A percentile compares a stretch with the other conserved stretches of the same genome.
Evolutionary conservation across 805 yeast species (phyloP).

Genomic region (Candida broadrunensis): DNA sequence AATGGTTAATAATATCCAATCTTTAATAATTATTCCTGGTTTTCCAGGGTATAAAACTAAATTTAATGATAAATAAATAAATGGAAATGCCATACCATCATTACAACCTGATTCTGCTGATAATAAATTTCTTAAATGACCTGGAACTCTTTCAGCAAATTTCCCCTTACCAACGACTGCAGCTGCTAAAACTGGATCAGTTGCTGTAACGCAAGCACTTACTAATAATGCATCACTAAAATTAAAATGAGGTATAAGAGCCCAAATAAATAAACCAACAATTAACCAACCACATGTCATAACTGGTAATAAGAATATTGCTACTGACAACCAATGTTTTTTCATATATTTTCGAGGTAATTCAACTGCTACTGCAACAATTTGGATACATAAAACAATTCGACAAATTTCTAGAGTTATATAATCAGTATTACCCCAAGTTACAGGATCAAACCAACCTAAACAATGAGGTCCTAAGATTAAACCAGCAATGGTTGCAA

Average conservation of each 20-base stretch:
- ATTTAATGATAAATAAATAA: slow-evolving; percentile 68
- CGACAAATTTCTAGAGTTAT: slow-evolving; percentile 83
- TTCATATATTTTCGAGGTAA: slow-evolving; percentile 86
- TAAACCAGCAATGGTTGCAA: slow-evolving; percentile 80
- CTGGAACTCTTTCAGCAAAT: slow-evolving; percentile 87
- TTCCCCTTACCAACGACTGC: slow-evolving; percentile 95
- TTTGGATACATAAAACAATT: slow-evolving; percentile 79
- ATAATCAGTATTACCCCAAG: slow-evolving; percentile 83
- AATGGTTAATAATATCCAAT: slow-evolving; percentile 76
- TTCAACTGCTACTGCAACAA: slow-evolving; percentile 93
- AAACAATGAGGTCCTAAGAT: slow-evolving; percentile 87
- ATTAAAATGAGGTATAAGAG: slow-evolving; percentile 65
- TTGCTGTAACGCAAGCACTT: slow-evolving; percentile 89
- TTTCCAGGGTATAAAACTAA: slow-evolving; percentile 65
- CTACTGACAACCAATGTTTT: slow-evolving; percentile 76
- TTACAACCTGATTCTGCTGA: slow-evolving; percentile 89
- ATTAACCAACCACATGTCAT: slow-evolving; percentile 91
- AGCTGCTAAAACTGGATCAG: slow-evolving; percentile 93
- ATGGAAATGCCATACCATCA: slow-evolving; percentile 96
- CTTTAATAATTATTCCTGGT: slow-evolving; percentile 65
- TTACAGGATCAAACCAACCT: slow-evolving; percentile 75
- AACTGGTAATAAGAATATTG: slow-evolving; percentile 73
- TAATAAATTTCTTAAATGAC: slow-evolving; percentile 80
- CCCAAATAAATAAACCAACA: slow-evolving; percentile 77
- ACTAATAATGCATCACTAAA: slow-evolving; percentile 72